These are phyloP conservation scores for Paracamarosporium sp. DNA, from an alignment of 2,329 filamentous ascomycete species.

Conservation along the genomic window DNA sequence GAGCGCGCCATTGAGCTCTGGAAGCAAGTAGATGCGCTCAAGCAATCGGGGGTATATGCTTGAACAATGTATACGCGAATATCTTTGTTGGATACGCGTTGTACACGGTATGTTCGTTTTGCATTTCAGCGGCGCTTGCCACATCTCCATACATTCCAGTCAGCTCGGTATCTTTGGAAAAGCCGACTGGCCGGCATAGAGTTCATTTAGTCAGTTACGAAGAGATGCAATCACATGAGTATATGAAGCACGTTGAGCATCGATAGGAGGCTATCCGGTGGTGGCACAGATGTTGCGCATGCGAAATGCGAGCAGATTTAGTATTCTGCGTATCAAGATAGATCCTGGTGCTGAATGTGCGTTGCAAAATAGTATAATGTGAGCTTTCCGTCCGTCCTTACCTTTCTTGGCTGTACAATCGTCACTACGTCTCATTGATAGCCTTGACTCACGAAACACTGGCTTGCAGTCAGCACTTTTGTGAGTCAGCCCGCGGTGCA, in stretches of 20 bases:
- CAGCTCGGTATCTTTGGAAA: neutral
- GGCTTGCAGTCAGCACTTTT: neutral
- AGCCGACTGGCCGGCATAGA: neutral
- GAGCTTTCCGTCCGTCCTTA: neutral
- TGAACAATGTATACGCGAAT: neutral
- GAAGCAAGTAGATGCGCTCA: neutral
- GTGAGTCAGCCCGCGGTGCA: neutral
- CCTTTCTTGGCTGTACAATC: neutral
- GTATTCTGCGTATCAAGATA: neutral
- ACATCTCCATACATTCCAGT: neutral
- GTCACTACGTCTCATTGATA: neutral
- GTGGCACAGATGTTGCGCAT: neutral
- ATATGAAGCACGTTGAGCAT: neutral
- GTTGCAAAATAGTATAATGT: neutral
- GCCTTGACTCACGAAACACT: neutral
- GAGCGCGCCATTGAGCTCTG: constrained; percentile 18
- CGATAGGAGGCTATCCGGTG: neutral
- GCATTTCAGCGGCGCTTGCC: neutral
- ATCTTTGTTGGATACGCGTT: constrained; percentile 1
- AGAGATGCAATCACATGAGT: constrained; percentile 3
- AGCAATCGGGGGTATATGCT: neutral
- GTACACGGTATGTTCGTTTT: neutral
- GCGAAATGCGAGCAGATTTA: neutral
- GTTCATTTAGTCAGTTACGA: neutral
- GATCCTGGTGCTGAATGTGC: neutral